phyloP scores from a whole-genome alignment of 164 flowering plant genomes.

The Kingdonia uniflora region DNA sequence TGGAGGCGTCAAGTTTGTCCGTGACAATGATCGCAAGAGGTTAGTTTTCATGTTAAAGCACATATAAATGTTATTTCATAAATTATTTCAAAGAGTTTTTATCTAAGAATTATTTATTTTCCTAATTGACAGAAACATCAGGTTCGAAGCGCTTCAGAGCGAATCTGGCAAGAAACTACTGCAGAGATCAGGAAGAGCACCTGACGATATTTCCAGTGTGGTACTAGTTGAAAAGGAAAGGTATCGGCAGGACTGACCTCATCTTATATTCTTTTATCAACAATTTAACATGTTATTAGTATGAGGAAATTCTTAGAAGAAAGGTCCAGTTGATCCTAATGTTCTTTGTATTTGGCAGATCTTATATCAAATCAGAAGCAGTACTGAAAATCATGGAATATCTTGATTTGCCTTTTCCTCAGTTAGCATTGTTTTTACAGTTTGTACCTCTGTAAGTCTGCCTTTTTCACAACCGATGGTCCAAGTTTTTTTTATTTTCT shows the following conservation, averaged over 20 bases:
- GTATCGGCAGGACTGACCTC: not conserved
- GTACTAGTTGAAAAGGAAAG: constrained; percentile 84
- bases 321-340: not conserved
- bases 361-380: constrained; percentile 91
- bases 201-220: constrained; percentile 97
- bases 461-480: not conserved
- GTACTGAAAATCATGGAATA: constrained; percentile 91
- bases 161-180: constrained; percentile 72
- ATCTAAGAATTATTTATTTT: not conserved
- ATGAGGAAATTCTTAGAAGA: not conserved
- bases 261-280: no score
- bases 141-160: constrained; percentile 87
- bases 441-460: constrained; percentile 72
- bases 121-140: constrained; percentile 41
- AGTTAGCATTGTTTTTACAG: constrained; percentile 49
- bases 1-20: constrained; percentile 85
- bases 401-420: constrained; percentile 53
- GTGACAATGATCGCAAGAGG: constrained; percentile 53
- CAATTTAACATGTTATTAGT: no score
- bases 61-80: not conserved
- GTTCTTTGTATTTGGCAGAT: constrained; percentile 31
- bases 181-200: constrained; percentile 82
- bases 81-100: no score
- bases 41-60: constrained; percentile 11
- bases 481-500: no score